Base-by-base conservation (phyloP, 805 yeast genomes). In the Saturnispora gosingensis region DNA sequence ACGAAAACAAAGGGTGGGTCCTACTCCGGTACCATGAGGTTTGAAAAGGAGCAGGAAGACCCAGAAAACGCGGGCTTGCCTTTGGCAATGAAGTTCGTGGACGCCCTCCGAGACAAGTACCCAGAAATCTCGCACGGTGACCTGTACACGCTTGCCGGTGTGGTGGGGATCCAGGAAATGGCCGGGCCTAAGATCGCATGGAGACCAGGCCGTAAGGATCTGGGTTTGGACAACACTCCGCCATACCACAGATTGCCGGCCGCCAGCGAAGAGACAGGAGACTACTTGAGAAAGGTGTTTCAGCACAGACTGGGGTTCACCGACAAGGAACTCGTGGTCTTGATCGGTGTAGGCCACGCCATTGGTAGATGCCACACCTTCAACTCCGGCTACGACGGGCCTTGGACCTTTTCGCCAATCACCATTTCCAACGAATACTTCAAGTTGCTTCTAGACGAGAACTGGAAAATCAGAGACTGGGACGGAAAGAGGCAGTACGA, bases 331-430 rank as follows among this genome's bases (percentile, higher is more conserved):
- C 69, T 73, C 53, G 78, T 74, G 20, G 68, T 71, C 43, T 61
- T 76, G 47, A 65, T 73, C 42, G 80, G 80, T 38, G 69, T 65
- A 32, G 77, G 77, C 13, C 80, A 76, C 59, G 68, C 72, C 11
- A 54, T 76, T 39, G 80, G 80, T 27, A 62, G 79, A 58, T 72
- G 79, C 54, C 80, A 75, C 57, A 61, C 61, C 52, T 65, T 74
- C 56, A 78, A 81, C 54, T 78, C 88, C 22, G 95, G 95, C 2
- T 88, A 74, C 71, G 93, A 85, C 57, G 95, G 96, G 13, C 89
- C 91, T 55, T 88, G 96, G 96, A 90, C 91, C 38, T 84, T 83
- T 51, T 78, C 85, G 39, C 88, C 93, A 51, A 85, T 84, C 30
- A 67, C 72, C 56, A 84, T 88, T 65, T 74, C 82, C 49, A 88